A percentile compares a stretch with the other conserved stretches of the same genome.
Evolutionary conservation across 2,329 filamentous ascomycete species (phyloP).

Genomic region (Drechslerella coelobrocha): DNA sequence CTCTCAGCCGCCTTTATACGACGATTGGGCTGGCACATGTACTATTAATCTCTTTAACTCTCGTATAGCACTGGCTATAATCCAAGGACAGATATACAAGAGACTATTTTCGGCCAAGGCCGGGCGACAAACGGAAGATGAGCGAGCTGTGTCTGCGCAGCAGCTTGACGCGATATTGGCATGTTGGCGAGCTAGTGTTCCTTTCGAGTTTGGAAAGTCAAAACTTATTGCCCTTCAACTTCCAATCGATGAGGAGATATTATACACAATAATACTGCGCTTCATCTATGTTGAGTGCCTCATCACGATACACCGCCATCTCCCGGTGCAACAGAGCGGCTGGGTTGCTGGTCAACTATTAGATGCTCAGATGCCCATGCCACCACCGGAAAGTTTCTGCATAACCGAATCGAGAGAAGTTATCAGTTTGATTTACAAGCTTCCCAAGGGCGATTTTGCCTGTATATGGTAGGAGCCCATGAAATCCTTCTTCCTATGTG

Average conservation of each 20-base stretch:
- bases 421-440: conserved; percentile 52
- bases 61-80: conserved; percentile 49
- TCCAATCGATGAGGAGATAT: conserved; percentile 51
- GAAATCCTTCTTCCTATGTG: not conserved
- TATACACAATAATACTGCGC: conserved; percentile 54
- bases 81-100: conserved; percentile 55
- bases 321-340: not conserved
- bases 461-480: not conserved
- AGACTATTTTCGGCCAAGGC: conserved; percentile 52
- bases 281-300: conserved; percentile 55
- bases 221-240: conserved; percentile 34
- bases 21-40: conserved; percentile 13
- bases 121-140: conserved; percentile 49
- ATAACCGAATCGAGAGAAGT: conserved; percentile 54
- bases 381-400: conserved; percentile 45
- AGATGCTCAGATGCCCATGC: not conserved
- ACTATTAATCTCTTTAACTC: conserved; percentile 49
- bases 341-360: not conserved
- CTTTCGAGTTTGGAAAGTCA: conserved; percentile 42
- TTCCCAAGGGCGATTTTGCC: conserved; percentile 53
- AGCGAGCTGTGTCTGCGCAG: conserved; percentile 51
- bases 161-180: conserved; percentile 53
- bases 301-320: conserved; percentile 27
- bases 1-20: conserved; percentile 15
- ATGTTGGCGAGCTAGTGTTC: conserved; percentile 53